These are phyloP conservation scores for Suhomyces coccinellae DNA, from an alignment of 1,139 yeast genomes.

Conservation along the genomic window DNA sequence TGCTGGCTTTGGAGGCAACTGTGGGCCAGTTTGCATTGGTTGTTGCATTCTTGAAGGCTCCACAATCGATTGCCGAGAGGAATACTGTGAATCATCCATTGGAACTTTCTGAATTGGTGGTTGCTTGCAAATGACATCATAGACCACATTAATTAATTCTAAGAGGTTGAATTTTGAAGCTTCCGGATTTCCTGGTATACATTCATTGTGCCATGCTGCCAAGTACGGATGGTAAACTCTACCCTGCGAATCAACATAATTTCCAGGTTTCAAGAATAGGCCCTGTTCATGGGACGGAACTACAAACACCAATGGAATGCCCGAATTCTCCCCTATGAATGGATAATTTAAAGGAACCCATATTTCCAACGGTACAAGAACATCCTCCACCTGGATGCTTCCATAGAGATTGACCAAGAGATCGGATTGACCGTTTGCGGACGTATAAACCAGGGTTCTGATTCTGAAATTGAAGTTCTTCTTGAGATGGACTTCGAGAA, in stretches of 20 bases:
- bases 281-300: conserved; percentile 47
- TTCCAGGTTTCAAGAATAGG: conserved; percentile 54
- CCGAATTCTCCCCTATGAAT: conserved; percentile 18
- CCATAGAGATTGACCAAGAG: conserved; percentile 70
- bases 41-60: conserved; percentile 7
- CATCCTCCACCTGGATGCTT: conserved; percentile 37
- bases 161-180: conserved; percentile 35
- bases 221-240: conserved; percentile 69
- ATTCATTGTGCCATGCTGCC: conserved; percentile 52
- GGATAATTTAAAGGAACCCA: conserved; percentile 84
- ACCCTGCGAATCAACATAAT: conserved; percentile 74
- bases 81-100: not conserved
- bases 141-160: conserved; percentile 37
- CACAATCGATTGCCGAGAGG: not conserved
- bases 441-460: conserved; percentile 69
- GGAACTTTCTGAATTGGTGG: conserved; percentile 5
- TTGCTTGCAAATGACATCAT: conserved; percentile 15
- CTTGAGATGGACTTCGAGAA: conserved; percentile 49
- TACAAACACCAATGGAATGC: conserved; percentile 63
- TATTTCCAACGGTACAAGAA: conserved; percentile 60
- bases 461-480: conserved; percentile 49
- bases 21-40: conserved; percentile 32
- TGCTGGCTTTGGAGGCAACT: conserved; percentile 43
- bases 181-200: conserved; percentile 11
- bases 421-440: conserved; percentile 54